Percentiles rank a stretch among this genome's conserved stretches.
Evolutionary conservation across 306 rosid genomes (phyloP).

Genomic region (Astragalus glycyphyllos): DNA sequence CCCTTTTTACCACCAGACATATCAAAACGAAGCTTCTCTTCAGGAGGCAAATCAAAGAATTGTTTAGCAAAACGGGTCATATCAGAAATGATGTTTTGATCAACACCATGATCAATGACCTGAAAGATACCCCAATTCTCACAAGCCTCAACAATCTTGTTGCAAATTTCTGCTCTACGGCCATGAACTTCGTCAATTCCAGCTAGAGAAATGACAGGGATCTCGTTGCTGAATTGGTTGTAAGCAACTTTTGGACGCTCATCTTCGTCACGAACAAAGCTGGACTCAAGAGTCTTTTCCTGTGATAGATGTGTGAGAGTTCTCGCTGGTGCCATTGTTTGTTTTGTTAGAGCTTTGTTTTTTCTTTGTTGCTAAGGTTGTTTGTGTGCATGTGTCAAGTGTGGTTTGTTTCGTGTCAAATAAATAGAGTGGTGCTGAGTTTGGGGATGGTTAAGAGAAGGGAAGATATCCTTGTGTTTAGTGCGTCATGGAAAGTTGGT

Average conservation of each 20-base stretch:
- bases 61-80: conserved; percentile 70
- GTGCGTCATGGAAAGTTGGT: neutral
- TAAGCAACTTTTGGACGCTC: conserved; percentile 90
- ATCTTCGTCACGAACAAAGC: conserved; percentile 78
- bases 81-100: conserved; percentile 51
- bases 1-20: conserved; percentile 97
- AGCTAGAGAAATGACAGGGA: conserved; percentile 79
- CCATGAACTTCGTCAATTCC: conserved; percentile 66
- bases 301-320: conserved; percentile 67
- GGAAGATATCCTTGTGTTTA: neutral
- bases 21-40: conserved; percentile 84
- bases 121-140: conserved; percentile 95
- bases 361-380: neutral
- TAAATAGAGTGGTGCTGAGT: neutral
- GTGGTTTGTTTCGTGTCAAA: neutral
- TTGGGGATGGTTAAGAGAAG: neutral
- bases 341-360: neutral
- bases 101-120: conserved; percentile 82
- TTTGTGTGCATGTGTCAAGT: neutral
- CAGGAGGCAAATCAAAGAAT: conserved; percentile 77
- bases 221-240: conserved; percentile 72
- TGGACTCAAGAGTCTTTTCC: conserved; percentile 58
- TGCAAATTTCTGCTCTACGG: conserved; percentile 56
- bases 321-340: conserved; percentile 44
- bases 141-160: conserved; percentile 74